Evolutionary conservation across 495 filamentous ascomycete species (phyloP), one percentile per base, ranked within the genome.

Genomic region (Xanthoparmelia taractica): DNA sequence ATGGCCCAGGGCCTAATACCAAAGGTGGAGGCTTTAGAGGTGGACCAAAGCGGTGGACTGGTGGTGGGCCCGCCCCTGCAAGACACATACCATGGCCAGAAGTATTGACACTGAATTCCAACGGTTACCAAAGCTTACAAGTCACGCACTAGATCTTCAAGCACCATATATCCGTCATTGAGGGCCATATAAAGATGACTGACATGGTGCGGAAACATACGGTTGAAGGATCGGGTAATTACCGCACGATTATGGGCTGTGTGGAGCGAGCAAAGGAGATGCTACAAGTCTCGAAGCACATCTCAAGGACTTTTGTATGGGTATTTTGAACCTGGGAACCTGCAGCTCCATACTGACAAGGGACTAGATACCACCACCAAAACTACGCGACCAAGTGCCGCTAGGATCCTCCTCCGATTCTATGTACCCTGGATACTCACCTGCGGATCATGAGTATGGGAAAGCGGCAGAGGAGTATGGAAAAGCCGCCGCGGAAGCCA

Each of bases 181-280:
- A 73, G 63, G 72, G 72, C n/a, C 72, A 74, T 48, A 13, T 69
- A 33, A 68, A 68, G 48, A 74, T 74, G 72, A 60, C 72, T n/a
- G 68, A 72, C 31, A 72, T 74, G 72, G 59, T 74, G 11, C 61
- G 65, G 17, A 69, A 74, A 47, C 68, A 73, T 23, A 70, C 70
- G 11, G 70, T 68, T 8, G 59, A 64, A 27, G 65, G 65, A 34
- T 62, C 69, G 15, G 64, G 59, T 8, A 70, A 74, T 56, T 67
- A 60, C 57, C 56, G 63, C 20, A 63, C 59, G 18, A 69, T 72
- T 13, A 63, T 58, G 34, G 61, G 59, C 13, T 62, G 68, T 43
- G 59, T 73, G 20, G 70, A 72, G 13, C 64, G 68, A 12, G 56
- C 66, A 29, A 64, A 69, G 27, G 56, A 69, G 47, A 74, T 74